Conservation (phyloP, 345 rosid genomes). For the Aquilaria malaccensis region DNA sequence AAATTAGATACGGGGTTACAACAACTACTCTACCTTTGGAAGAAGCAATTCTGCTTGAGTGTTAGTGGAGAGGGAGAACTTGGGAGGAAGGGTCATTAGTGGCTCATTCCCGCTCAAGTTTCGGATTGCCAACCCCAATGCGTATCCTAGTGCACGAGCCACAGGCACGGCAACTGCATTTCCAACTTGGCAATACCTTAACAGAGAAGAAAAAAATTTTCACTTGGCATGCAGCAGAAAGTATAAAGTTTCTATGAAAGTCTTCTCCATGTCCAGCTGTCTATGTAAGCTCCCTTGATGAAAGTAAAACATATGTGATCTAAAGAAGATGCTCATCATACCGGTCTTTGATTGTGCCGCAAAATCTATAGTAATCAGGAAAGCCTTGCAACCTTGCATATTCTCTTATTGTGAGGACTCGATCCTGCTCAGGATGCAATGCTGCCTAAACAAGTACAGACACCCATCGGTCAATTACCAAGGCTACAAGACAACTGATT, state of each 20-base stretch:
- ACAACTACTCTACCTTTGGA: not conserved
- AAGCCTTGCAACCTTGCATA: slow-evolving; percentile 94
- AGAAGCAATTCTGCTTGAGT: slow-evolving; percentile 23
- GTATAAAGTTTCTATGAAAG: not conserved
- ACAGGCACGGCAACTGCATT: slow-evolving; percentile 86
- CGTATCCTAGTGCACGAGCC: slow-evolving; percentile 72
- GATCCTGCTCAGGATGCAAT: slow-evolving; percentile 94
- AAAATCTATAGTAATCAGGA: slow-evolving; percentile 90
- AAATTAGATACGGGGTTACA: no score
- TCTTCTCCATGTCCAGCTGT: not conserved
- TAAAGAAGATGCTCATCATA: slow-evolving; percentile 8
- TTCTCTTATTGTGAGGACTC: slow-evolving; percentile 79
- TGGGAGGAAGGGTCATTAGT: slow-evolving; percentile 56
- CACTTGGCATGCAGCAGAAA: not conserved
- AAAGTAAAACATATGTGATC: not conserved
- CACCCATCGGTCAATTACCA: slow-evolving; percentile 6
- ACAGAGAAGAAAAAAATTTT: not conserved
- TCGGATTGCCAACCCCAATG: slow-evolving; percentile 62
- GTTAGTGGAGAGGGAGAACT: slow-evolving; percentile 63
- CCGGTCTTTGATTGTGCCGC: slow-evolving; percentile 73
- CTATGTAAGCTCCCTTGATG: not conserved
- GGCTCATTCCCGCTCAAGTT: slow-evolving; percentile 38
- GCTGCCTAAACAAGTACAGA: slow-evolving; percentile 39
- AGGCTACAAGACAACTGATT: slow-evolving; percentile 3
- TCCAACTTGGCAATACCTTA: slow-evolving; percentile 85